Base-by-base conservation (phyloP, 2,329 filamentous ascomycete genomes). In the Claviceps sp. region DNA sequence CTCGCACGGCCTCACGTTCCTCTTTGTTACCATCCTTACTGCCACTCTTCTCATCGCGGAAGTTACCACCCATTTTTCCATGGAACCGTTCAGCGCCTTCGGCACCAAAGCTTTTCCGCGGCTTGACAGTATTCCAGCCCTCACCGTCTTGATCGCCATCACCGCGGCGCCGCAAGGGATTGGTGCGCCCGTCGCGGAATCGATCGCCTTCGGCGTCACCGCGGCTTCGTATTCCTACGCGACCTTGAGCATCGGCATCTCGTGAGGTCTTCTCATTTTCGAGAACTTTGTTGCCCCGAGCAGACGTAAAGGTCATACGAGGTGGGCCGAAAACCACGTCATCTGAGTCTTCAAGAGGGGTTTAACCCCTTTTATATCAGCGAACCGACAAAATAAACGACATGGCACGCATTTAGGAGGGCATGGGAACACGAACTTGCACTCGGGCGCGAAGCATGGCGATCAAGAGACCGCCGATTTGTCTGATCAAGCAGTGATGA, bases 261-360 rank as follows among this genome's bases (percentile, higher is more conserved):
- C 77, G 81, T 24, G 62, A 55, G 2, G 69, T 62, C 58, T 79
- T 81, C 30, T 83, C 76, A 30, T 70, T 70, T 48, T 80, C 78
- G 48, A 73, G 68, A 14, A 70, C 68, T 54, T 75, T 72, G 50
- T 68, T 65, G 24, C 78, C 72, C 54, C 85, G 87, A 22, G 84
- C 78, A 1, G 89, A 94, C 50, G 87, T 81, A 67, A 96, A 95
- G 45, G 82, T 81, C 47, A 82, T 87, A 66, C 87, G 87, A 1
- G 89, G 87, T 20, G 89, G 89, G 14, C 87, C 89, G 53, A 95
- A 84, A 54, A 93, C 78, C 53, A 94, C 85, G 57, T 94, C 89
- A 60, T 95, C 90, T 61, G 79, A 71, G 65, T 79, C 81, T 85
- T 58, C 40, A 49, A 44, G 26, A 7, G 37, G 34, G 48, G 26